phyloP scores from a whole-genome alignment of 129 eudicot genomes.

The Lactuca saligna region DNA sequence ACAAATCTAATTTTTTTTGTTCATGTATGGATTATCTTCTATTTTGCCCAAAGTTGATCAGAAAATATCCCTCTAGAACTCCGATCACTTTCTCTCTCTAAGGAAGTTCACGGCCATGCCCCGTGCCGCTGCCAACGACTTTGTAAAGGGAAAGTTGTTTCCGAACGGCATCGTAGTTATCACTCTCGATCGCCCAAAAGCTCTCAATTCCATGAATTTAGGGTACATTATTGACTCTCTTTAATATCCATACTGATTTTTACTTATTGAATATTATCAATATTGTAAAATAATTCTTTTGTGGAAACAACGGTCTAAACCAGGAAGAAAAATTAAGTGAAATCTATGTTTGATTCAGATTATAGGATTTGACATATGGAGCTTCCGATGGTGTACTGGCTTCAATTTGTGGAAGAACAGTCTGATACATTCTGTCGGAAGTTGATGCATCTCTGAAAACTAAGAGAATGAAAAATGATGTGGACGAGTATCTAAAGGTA shows the following conservation, averaged over 20 bases:
- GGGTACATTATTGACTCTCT: conserved; percentile 33
- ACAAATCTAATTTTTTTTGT: too few relatives aligned
- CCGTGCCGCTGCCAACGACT: conserved; percentile 45
- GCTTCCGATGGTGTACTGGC: not conserved
- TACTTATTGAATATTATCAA: not conserved
- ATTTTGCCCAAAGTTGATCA: conserved; percentile 8
- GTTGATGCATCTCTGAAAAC: conserved; percentile 86
- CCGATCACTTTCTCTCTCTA: conserved; percentile 18
- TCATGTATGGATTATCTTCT: not conserved
- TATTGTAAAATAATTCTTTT: not conserved
- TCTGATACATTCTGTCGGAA: conserved; percentile 49
- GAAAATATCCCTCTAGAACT: conserved; percentile 15
- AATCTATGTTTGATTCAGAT: too few relatives aligned
- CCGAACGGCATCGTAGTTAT: conserved; percentile 79
- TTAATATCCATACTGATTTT: not conserved
- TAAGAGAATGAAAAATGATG: conserved; percentile 80
- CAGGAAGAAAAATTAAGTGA: too few relatives aligned
- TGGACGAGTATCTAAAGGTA: conserved; percentile 94
- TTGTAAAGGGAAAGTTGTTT: conserved; percentile 63
- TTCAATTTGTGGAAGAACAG: not conserved
- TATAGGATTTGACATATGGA: not conserved
- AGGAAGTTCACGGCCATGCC: conserved; percentile 63
- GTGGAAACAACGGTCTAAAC: too few relatives aligned
- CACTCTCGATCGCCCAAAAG: conserved; percentile 95
- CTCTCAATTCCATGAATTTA: conserved; percentile 90